Evolutionary conservation across 768 basidiomycete species (phyloP).

Genomic region (Leucosporidium creatinivorum): DNA sequence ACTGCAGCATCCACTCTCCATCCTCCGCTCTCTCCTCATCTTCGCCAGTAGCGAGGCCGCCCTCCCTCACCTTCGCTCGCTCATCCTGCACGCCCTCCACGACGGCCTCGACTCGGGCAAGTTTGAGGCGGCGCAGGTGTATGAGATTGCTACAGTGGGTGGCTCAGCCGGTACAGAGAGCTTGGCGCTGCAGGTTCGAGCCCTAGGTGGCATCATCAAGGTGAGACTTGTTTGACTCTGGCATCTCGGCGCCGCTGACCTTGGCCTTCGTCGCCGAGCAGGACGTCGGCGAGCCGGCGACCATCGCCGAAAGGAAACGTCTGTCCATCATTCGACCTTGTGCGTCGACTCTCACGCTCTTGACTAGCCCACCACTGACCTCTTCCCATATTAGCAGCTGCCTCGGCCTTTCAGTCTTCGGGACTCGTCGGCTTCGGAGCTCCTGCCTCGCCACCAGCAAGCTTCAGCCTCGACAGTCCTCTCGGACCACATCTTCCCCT

Average conservation of each 20-base stretch:
- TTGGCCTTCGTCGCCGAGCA: background rate
- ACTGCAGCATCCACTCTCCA: constrained; percentile 80
- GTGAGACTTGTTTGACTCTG: background rate
- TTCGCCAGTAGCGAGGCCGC: constrained; percentile 69
- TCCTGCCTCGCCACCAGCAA: no score
- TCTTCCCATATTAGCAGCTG: no score
- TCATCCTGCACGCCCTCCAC: constrained; percentile 1
- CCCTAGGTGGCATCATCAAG: background rate
- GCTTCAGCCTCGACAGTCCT: no score
- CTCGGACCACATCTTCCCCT: no score
- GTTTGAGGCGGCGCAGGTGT: background rate
- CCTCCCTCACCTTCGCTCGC: constrained; percentile 58
- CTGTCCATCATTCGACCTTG: no score
- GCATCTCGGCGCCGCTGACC: background rate
- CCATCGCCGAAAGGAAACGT: no score
- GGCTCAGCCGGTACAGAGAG: background rate
- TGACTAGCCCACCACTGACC: no score
- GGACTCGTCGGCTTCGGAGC: no score
- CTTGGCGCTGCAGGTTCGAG: background rate
- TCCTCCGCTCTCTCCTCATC: constrained; percentile 76
- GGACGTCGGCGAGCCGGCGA: no score
- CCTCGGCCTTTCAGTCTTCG: no score
- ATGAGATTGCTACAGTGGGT: background rate
- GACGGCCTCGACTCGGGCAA: background rate
- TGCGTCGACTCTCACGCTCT: no score